Evolutionary conservation across 768 basidiomycete species (phyloP).

Genomic region (Phylloporus arenicola): DNA sequence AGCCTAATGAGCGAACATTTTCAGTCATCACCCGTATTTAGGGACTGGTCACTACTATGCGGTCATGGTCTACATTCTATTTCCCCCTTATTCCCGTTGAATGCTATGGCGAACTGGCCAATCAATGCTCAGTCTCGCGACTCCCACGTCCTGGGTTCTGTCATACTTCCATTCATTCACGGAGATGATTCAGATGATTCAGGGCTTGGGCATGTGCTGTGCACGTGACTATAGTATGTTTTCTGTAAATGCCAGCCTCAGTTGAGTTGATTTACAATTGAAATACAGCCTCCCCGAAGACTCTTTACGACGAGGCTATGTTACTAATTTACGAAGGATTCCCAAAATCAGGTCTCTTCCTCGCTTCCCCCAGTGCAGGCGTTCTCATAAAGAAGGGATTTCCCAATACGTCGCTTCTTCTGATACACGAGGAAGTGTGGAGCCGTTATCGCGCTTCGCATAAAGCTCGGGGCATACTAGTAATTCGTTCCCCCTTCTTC

Average conservation of each 20-base stretch:
- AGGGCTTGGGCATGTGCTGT: neutral
- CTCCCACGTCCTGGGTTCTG: neutral
- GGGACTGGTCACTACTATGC: slow-evolving; percentile 6
- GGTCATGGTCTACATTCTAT: slow-evolving; percentile 11
- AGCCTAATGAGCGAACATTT: neutral
- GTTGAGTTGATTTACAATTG: neutral
- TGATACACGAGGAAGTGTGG: slow-evolving; percentile 19
- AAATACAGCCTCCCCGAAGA: neutral
- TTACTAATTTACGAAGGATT: neutral
- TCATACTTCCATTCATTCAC: slow-evolving; percentile 6
- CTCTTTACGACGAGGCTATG: neutral
- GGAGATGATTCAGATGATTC: slow-evolving; percentile 29
- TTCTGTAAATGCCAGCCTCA: neutral
- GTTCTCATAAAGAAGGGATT: slow-evolving; percentile 20
- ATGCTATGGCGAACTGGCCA: slow-evolving; percentile 4
- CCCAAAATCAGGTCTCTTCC: neutral
- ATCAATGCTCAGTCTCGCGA: slow-evolving; percentile 1
- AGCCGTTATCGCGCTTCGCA: slow-evolving; percentile 13
- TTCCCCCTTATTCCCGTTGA: slow-evolving; percentile 19
- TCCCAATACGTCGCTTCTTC: slow-evolving; percentile 23
- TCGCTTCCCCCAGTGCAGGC: neutral
- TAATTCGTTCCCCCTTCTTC: slow-evolving; percentile 3
- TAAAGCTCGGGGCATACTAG: slow-evolving; percentile 17
- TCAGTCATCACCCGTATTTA: neutral
- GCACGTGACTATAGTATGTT: slow-evolving; percentile 3